Percentiles rank a stretch among this genome's conserved stretches.
Evolutionary conservation across 225 moss, liverwort and hornwort species (phyloP).

Genomic region (Thuidium tamariscinum): DNA sequence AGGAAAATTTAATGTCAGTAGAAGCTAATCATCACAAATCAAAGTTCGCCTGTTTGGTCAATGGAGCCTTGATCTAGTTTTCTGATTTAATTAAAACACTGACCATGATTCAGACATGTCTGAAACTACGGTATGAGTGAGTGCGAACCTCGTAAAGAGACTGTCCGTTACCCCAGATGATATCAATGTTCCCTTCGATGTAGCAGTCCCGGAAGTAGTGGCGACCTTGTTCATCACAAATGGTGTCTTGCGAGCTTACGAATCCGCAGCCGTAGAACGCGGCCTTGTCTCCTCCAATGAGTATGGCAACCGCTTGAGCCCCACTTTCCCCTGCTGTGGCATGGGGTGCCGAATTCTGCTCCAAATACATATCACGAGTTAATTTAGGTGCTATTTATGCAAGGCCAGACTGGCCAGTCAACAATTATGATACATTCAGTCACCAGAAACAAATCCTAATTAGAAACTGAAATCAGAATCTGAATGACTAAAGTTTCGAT

Average conservation of each 20-base stretch:
- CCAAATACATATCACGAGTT: neutral
- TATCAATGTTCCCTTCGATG: slow-evolving; percentile 46
- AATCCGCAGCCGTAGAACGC: slow-evolving; percentile 52
- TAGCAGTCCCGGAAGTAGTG: slow-evolving; percentile 53
- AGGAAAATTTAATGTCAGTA: neutral
- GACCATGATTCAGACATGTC: neutral
- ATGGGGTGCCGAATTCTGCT: slow-evolving; percentile 48
- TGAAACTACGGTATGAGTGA: neutral
- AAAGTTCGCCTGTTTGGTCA: neutral
- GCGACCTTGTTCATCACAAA: slow-evolving; percentile 35
- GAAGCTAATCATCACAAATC: neutral
- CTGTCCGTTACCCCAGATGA: slow-evolving; percentile 57
- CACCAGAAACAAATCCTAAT: neutral
- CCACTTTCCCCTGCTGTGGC: slow-evolving; percentile 28
- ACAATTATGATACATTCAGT: neutral
- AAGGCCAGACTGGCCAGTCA: neutral
- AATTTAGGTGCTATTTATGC: neutral
- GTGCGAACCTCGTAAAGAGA: slow-evolving; percentile 34
- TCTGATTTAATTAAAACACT: neutral
- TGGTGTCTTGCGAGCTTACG: slow-evolving; percentile 48
- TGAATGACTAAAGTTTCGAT: too few relatives aligned
- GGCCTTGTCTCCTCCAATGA: slow-evolving; percentile 29
- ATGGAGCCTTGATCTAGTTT: neutral
- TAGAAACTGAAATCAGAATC: neutral
- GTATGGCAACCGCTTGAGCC: slow-evolving; percentile 42